Base-by-base conservation (phyloP, 805 yeast genomes). In the Cyberlindnera veronae region DNA sequence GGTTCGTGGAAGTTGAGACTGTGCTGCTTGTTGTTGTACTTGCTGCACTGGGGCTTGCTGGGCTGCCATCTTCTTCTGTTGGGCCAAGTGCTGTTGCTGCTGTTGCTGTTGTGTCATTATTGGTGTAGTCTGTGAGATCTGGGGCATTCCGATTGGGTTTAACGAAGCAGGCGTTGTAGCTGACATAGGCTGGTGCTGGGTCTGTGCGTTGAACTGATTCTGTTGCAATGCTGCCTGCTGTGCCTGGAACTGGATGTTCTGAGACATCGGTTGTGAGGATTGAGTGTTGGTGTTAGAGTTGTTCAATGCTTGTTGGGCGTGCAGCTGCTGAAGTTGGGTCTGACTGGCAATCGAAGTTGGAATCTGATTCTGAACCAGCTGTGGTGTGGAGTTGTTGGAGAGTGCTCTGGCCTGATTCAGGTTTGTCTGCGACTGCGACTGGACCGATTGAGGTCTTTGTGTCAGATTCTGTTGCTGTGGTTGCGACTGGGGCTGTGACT, bases 291-390 rank as follows among this genome's bases (percentile, higher is more conserved):
- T 36, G 61, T 39, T 4, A 18, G 22, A n/a, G 20, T 13, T 53
- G 51, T 34, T 56, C 54, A n/a, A n/a, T n/a, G n/a, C n/a, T n/a
- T n/a, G n/a, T n/a, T 48, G 42, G 24, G 38, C 30, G 24, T 30
- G 55, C 57, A 33, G 62, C 55, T 29, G 59, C 11, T 20, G 44
- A 16, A 45, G 37, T 16, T 39, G 44, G n/a, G n/a, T n/a, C n/a
- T n/a, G n/a, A n/a, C n/a, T n/a, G n/a, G n/a, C n/a, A n/a, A n/a
- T n/a, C n/a, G n/a, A n/a, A n/a, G n/a, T n/a, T n/a, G n/a, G n/a
- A n/a, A n/a, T n/a, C n/a, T n/a, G n/a, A n/a, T n/a, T n/a, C 30
- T 41, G 49, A 14, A 23, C 13, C 48, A 21, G 60, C 41, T 46
- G 46, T 11, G 41, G 45, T 1, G 41, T 36, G 2, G 35, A 22